These are phyloP conservation scores for Paecilomyces variotii DNA, from an alignment of 2,329 filamentous ascomycete genomes.

Conservation along the genomic window DNA sequence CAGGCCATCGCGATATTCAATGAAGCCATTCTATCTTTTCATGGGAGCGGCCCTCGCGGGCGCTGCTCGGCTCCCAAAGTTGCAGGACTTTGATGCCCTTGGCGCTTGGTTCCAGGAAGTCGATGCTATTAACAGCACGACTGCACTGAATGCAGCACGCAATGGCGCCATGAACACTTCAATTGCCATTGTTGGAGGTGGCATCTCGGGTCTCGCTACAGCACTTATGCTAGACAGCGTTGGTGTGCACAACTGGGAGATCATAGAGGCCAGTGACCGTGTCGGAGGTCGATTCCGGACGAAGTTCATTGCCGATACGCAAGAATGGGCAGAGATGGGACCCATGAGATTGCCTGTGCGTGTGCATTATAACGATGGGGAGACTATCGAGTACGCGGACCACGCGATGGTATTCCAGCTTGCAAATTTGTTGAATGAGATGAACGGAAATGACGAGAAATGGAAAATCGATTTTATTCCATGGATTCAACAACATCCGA, in stretches of 20 bases:
- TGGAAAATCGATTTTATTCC: constrained; percentile 20
- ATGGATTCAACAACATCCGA: constrained; percentile 18
- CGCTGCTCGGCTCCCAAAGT: not conserved
- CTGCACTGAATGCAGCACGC: not conserved
- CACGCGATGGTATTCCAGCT: constrained; percentile 18
- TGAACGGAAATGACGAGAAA: constrained; percentile 14
- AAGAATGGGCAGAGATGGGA: constrained; percentile 21
- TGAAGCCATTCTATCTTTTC: too few species aligned
- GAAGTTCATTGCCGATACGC: constrained; percentile 25
- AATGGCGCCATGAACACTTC: constrained; percentile 10
- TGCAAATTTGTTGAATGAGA: constrained; percentile 13
- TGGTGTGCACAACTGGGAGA: constrained; percentile 38
- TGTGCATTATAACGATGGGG: constrained; percentile 14
- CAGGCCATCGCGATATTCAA: too few species aligned
- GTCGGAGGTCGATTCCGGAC: constrained; percentile 39
- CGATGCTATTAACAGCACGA: constrained; percentile 10
- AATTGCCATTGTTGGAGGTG: constrained; percentile 36
- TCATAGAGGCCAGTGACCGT: constrained; percentile 35
- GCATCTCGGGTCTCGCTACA: constrained; percentile 40
- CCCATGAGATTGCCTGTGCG: constrained; percentile 18
- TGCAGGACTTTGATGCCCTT: constrained; percentile 14
- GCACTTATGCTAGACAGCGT: constrained; percentile 37
- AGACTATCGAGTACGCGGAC: constrained; percentile 14
- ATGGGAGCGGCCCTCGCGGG: too few species aligned
- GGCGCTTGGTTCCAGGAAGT: constrained; percentile 21